Evolutionary conservation across 768 basidiomycete species (phyloP).

Genomic region (Russula sp.): DNA sequence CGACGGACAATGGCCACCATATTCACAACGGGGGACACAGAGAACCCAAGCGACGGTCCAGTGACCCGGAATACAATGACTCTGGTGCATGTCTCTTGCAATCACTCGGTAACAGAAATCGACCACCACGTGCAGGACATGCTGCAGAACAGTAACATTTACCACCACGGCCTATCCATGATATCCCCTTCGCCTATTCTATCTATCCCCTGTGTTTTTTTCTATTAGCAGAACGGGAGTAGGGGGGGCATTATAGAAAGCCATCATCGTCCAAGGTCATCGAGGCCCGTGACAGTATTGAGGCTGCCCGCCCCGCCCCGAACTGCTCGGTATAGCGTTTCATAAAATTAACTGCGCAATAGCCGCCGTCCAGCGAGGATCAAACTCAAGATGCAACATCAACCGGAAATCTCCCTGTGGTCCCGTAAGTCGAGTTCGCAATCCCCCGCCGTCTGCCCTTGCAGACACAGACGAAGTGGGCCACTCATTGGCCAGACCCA

Average conservation of each 20-base stretch:
- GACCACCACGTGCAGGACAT: neutral
- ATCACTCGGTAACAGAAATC: neutral
- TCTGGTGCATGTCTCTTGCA: neutral
- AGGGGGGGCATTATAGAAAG: no score
- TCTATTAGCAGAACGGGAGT: no score
- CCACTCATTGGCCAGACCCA: neutral
- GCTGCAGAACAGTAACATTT: neutral
- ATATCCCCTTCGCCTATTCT: neutral
- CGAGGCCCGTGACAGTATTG: neutral
- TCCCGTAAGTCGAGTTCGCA: neutral
- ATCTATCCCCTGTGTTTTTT: neutral
- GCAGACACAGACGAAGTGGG: neutral
- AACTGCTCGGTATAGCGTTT: neutral
- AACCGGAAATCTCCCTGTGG: neutral
- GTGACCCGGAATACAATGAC: neutral
- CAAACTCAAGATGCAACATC: neutral
- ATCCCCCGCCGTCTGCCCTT: neutral
- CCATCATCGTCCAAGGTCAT: neutral
- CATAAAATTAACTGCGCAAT: neutral
- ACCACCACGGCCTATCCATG: neutral
- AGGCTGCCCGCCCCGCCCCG: neutral
- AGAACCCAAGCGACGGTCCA: neutral
- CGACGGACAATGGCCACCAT: neutral
- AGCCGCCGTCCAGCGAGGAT: conserved; percentile 1
- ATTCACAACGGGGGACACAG: neutral